Conservation (phyloP, 148 eudicot genomes). For the Rhododendron mucronatum region DNA sequence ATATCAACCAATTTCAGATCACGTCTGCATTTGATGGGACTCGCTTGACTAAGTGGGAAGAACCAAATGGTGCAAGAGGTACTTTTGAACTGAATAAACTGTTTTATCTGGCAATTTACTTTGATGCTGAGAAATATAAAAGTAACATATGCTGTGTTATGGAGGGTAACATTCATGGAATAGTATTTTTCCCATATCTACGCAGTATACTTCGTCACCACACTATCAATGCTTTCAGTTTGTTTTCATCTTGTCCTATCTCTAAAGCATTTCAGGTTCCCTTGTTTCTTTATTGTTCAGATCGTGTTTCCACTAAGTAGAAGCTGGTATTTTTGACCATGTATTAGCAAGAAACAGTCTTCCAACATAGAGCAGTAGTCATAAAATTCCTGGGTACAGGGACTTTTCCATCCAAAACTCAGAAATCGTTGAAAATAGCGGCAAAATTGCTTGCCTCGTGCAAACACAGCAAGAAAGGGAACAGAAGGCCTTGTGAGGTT, state of each 20-base stretch:
- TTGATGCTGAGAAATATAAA: background rate
- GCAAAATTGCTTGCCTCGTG: background rate
- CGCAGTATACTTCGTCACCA: background rate
- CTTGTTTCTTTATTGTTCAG: background rate
- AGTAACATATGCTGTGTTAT: background rate
- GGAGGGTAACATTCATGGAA: background rate
- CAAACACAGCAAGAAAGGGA: background rate
- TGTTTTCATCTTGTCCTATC: background rate
- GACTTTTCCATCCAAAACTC: background rate
- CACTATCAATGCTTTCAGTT: background rate
- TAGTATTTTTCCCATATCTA: background rate
- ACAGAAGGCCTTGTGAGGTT: background rate
- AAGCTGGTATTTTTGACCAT: background rate
- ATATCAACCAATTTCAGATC: slow-evolving; percentile 37
- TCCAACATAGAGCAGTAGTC: background rate
- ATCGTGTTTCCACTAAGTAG: background rate
- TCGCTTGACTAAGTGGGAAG: slow-evolving; percentile 88
- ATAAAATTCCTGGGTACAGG: background rate
- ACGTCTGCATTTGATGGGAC: slow-evolving; percentile 94
- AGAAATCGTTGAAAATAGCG: background rate
- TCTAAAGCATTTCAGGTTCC: background rate
- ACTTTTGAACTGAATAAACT: background rate
- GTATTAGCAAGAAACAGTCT: background rate
- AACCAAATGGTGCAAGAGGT: slow-evolving; percentile 99
- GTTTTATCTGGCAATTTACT: background rate